Evolutionary conservation across 2,329 filamentous ascomycete species (phyloP), one percentile per base, ranked within the genome.

Genomic region (Phyllosticta citriasiana): DNA sequence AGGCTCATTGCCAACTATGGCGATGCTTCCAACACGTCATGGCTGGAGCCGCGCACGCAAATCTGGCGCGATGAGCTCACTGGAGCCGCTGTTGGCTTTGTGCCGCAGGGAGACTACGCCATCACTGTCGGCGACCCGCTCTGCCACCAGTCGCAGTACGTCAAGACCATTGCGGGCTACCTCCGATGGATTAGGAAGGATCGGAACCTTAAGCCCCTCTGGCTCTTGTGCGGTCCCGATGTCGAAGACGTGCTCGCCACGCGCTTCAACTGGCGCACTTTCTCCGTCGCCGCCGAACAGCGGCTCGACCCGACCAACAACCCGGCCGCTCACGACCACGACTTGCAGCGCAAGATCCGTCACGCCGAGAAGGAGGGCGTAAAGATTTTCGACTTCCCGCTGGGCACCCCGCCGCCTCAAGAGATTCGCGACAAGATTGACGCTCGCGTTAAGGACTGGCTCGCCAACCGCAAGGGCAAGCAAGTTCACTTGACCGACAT

Each of bases 1-100:
- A 88, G 96, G 71, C 85, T 97, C 52, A 91, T 97, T 72, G 91
- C 91, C 70, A 97, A 97, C 74, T 97, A 97, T 67, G 92, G 92
- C 64, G 92, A 97, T 73, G 91, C 92, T 1, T 91, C 91, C 56
- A 95, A 96, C 70, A 97, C 92, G 0, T 94, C 91, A 0, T 97
- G 91, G 91, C 83, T 94, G 7, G 92, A 97, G 72, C 88, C 91
- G 6, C 86, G 91, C 6, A 96, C 92, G 72, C 82, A 89, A 69
- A 86, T 96, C 62, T 97, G 91, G 90, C 86, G 92, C 30, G 90
- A 96, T 70, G 76, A 82, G 24, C 73, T 78, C 35, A 93, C 88
- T 2, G 92, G 92, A 56, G 92, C 91, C 0, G 91, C 91, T 4
- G 82, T 96, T 35, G 89, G 91, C 10, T 97, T 89, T 70, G 89